Evolutionary conservation across 176 grass and related monocot genomes (phyloP).

Genomic region (Lolium rigidum): DNA sequence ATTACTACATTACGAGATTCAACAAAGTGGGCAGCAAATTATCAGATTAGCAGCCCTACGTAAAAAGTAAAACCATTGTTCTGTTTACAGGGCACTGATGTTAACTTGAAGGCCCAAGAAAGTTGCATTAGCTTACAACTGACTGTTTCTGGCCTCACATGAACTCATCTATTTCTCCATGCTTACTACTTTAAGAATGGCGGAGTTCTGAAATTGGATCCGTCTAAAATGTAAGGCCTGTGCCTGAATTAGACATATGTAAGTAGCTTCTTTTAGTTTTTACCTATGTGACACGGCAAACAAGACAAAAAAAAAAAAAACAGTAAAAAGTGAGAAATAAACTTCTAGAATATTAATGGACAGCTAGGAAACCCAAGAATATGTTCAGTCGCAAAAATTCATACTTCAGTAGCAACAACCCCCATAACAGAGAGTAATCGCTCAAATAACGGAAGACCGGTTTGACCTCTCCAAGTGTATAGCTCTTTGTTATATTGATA

Average conservation of each 20-base stretch:
- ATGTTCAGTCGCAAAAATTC: background rate
- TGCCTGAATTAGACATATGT: background rate
- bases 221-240: background rate
- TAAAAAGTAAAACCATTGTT: background rate
- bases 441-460: background rate
- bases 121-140: constrained; percentile 5
- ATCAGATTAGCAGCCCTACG: constrained; percentile 1
- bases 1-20: background rate
- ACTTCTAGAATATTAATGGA: background rate
- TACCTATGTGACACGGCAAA: background rate
- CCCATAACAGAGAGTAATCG: background rate
- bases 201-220: background rate
- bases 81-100: constrained; percentile 23
- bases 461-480: background rate
- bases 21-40: constrained; percentile 23
- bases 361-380: background rate
- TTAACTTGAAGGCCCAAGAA: constrained; percentile 9
- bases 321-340: background rate
- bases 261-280: background rate
- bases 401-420: background rate
- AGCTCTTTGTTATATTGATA: background rate
- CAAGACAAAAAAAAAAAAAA: background rate
- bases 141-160: background rate
- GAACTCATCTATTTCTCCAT: constrained; percentile 1
- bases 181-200: background rate